Percentiles rank a stretch among this genome's conserved stretches.
Conservation (phyloP, 2,329 filamentous ascomycete genomes). For the Sphaerulina musiva region DNA sequence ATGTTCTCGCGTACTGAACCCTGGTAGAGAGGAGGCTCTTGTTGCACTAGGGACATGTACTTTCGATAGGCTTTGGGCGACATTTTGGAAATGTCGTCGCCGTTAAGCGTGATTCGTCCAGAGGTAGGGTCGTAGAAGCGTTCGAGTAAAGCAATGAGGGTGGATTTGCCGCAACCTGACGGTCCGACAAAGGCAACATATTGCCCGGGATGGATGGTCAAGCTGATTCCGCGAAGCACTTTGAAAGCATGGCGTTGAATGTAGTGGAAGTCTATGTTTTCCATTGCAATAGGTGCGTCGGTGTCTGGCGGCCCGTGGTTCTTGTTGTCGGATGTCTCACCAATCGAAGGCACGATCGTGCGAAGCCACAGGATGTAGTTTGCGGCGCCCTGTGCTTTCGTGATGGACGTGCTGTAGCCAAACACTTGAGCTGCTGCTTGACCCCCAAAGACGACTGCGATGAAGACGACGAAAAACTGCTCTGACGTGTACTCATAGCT, state of each 20-base stretch:
- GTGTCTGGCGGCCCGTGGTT: slow-evolving; percentile 26
- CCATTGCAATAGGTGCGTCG: slow-evolving; percentile 20
- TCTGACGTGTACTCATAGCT: slow-evolving; percentile 32
- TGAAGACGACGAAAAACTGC: slow-evolving; percentile 55
- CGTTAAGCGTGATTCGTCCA: slow-evolving; percentile 46
- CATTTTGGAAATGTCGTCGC: slow-evolving; percentile 52
- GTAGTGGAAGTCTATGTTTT: slow-evolving; percentile 30
- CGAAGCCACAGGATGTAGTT: slow-evolving; percentile 45
- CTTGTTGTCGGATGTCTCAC: slow-evolving; percentile 34
- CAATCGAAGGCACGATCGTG: slow-evolving; percentile 34
- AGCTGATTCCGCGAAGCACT: slow-evolving; percentile 27
- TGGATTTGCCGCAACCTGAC: slow-evolving; percentile 45
- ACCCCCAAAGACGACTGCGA: slow-evolving; percentile 58
- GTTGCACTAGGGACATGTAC: slow-evolving; percentile 63
- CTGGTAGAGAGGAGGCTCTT: slow-evolving; percentile 64
- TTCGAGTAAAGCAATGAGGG: slow-evolving; percentile 42
- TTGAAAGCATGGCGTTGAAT: slow-evolving; percentile 23
- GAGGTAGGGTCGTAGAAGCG: slow-evolving; percentile 41
- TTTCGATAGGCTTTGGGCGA: slow-evolving; percentile 58
- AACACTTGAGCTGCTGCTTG: slow-evolving; percentile 63
- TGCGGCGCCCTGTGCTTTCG: slow-evolving; percentile 33
- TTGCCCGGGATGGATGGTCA: slow-evolving; percentile 34
- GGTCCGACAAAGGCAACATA: slow-evolving; percentile 45
- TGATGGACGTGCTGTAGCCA: slow-evolving; percentile 47
- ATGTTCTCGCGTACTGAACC: slow-evolving; percentile 59